A percentile compares a stretch with the other conserved stretches of the same genome.
Evolutionary conservation across 805 yeast genomes (phyloP).

Genomic region (Pichia sporocuriosa): DNA sequence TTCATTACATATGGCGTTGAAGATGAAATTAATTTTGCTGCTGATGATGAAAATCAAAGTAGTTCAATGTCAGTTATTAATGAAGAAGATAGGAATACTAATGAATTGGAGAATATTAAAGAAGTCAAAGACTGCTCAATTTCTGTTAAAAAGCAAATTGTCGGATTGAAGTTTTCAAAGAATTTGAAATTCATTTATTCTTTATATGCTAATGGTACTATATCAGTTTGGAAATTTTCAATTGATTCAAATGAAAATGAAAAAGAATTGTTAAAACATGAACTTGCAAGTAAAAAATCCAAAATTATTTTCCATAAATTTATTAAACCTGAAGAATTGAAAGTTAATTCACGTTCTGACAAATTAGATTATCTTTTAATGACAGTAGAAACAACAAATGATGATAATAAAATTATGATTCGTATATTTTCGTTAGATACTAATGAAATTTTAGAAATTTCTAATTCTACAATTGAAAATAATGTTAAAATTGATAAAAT

Average conservation of each 20-base stretch:
- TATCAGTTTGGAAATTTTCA: conserved; percentile 21
- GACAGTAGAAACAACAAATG: conserved; percentile 18
- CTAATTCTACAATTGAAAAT: conserved; percentile 22
- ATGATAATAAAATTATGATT: conserved; percentile 17
- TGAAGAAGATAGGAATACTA: conserved; percentile 24
- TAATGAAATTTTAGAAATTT: conserved; percentile 25
- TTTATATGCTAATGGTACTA: conserved; percentile 27
- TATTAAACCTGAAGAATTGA: conserved; percentile 21
- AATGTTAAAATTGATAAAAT: conserved; percentile 9
- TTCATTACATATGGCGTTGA: conserved; percentile 22
- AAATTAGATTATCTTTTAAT: conserved; percentile 19
- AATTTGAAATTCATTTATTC: conserved; percentile 27
- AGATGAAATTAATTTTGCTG: conserved; percentile 18
- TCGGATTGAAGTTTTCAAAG: conserved; percentile 24
- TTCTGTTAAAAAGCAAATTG: conserved; percentile 20
- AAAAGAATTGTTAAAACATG: conserved; percentile 9
- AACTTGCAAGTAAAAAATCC: conserved; percentile 8
- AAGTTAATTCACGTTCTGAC: conserved; percentile 18
- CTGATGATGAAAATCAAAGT: conserved; percentile 16
- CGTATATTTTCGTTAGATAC: conserved; percentile 24
- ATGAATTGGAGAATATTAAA: conserved; percentile 30
- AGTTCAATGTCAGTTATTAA: conserved; percentile 22
- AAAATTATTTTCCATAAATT: conserved; percentile 22
- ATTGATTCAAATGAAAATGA: conserved; percentile 10
- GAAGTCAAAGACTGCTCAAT: conserved; percentile 28